Base-by-base conservation (phyloP, 257 asterid species). In the Nemophila menziesii region DNA sequence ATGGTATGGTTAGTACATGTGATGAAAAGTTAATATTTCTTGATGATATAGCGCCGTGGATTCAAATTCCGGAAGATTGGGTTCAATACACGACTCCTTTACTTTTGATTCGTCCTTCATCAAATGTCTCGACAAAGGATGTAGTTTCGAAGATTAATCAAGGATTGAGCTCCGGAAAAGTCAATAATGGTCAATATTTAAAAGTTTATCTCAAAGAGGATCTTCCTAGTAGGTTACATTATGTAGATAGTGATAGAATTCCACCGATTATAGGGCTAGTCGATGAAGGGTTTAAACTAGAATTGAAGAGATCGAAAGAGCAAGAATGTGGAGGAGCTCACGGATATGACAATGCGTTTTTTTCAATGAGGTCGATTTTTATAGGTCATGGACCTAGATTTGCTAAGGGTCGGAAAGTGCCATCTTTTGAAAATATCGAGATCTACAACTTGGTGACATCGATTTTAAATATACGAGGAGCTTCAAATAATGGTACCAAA, bases 1-100 rank as follows among this genome's bases (percentile, higher is more conserved):
- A 74, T 60, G 77, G 79, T 4, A 74, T 74, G 77, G 80, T 68
- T 14, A 81, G 82, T 20, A 76, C 73, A 2, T 76, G 86, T 37
- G 86, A 76, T 37, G 63, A 64, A 46, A 76, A 69, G 58, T 42
- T 74, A 40, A 74, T 68, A 12, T 60, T 65, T 58, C 57, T 74
- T 8, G 69, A 74, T 22, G 80, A 65, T 60, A 42, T 74, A 33
- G 53, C 53, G 17, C 29, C 26, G 23, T 7, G 29, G 27, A 36
- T 19, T 11, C 51, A 15, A 16, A 47, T 8, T 1, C 11, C 33
- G 20, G 36, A n/a, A 29, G 14, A 42, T 13, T 80, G 93, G 93
- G 55, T 77, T 41, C 89, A 80, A 33, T 74, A 76, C 3, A 74
- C 74, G 36, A 58, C 44, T 22, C 89, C 93, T 0, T 27, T 80